Evolutionary conservation across 2,329 filamentous ascomycete species (phyloP), one percentile per base, ranked within the genome.

Genomic region (Colletotrichum lentis): DNA sequence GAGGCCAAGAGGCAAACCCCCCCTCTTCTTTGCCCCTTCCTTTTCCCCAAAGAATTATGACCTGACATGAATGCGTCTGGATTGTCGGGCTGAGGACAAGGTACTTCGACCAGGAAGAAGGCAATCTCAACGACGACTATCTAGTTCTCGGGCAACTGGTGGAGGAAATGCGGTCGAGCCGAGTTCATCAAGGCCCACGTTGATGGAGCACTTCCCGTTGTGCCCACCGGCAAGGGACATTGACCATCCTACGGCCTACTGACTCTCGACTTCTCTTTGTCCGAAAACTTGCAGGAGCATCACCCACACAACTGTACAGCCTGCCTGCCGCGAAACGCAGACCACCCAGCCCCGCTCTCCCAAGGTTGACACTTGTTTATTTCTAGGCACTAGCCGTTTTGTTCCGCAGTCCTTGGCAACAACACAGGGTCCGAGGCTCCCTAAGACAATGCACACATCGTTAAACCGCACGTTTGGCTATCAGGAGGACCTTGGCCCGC

Each of bases 381-480:
- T 64, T 37, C 54, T 65, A 55, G 62, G 62, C 62, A 56, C 54
- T 66, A 62, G 56, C 55, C 52, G 47, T 41, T 46, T n/a, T 46
- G 43, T 65, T 65, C 66, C 66, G 66, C 64, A 24, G 37, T 49
- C 14, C 56, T 65, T 53, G 66, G 66, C 66, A 31, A n/a, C 31
- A 43, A 22, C 41, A 22, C 20, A 24, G 35, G 39, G 55, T 43
- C 31, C 12, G 37, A 60, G 49, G 50, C 55, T 44, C 31, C n/a
- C 46, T 39, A 22, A 20, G 43, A 44, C 44, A 12, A 59, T 39
- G 56, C 56, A 59, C 22, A 59, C 35, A 37, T 49, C 14, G 44
- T 24, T 18, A 49, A 49, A 43, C 20, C 27, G 27, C 24, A 49
- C 43, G 8, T 24, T 39, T n/a, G 22, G 31, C 56, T 20, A 49